Evolutionary conservation across 2,329 filamentous ascomycete genomes (phyloP).

Genomic region (Fusarium nisikadoi): DNA sequence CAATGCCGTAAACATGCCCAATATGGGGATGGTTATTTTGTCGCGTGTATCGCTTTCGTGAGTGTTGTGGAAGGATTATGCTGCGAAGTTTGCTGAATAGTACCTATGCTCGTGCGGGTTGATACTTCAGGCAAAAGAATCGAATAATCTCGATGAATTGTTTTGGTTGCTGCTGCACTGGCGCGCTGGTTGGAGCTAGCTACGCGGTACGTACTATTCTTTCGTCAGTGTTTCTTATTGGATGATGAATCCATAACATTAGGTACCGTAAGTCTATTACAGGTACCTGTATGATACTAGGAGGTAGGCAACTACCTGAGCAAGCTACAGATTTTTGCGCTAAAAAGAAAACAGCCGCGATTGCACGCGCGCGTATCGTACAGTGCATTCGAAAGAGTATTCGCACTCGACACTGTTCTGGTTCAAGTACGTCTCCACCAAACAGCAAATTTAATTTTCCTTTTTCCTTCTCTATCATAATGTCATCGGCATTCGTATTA

Average conservation of each 20-base stretch:
- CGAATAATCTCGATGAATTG: slow-evolving; percentile 36
- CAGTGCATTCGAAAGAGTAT: neutral
- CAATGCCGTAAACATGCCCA: slow-evolving; percentile 40
- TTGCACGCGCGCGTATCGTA: slow-evolving; percentile 11
- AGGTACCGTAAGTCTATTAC: too few species aligned
- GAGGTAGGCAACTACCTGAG: neutral
- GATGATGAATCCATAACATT: neutral
- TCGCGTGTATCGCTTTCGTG: slow-evolving; percentile 17
- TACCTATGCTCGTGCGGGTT: slow-evolving; percentile 24
- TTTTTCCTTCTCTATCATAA: slow-evolving; percentile 66
- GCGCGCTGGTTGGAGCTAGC: slow-evolving; percentile 31
- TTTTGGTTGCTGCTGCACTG: slow-evolving; percentile 41
- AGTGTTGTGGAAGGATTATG: slow-evolving; percentile 1
- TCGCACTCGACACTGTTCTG: slow-evolving; percentile 35
- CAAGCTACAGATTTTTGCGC: neutral
- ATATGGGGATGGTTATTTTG: neutral
- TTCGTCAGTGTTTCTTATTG: slow-evolving; percentile 1
- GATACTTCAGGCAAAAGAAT: slow-evolving; percentile 37
- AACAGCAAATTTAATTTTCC: slow-evolving; percentile 42
- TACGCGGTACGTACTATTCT: slow-evolving; percentile 32
- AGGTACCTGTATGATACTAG: too few species aligned
- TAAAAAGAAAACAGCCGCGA: slow-evolving; percentile 23
- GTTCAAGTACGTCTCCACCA: slow-evolving; percentile 42
- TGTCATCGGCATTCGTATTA: slow-evolving; percentile 94
- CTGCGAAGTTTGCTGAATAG: slow-evolving; percentile 11